These are phyloP conservation scores for Spizellomyces sp. DNA, from an alignment of 192 early-diverging fungal species.

Conservation along the genomic window DNA sequence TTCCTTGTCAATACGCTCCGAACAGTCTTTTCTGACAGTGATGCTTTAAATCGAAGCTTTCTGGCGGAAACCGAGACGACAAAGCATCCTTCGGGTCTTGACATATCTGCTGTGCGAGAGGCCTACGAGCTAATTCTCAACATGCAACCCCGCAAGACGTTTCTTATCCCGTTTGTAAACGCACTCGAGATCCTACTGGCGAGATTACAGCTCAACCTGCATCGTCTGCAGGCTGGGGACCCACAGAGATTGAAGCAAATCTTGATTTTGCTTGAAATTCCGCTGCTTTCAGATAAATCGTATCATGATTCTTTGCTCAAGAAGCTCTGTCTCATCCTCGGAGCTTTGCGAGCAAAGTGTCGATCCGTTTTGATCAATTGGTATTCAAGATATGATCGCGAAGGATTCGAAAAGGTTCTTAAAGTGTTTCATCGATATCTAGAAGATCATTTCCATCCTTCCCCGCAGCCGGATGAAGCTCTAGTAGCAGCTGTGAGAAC, in stretches of 20 bases:
- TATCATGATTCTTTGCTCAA: conserved; percentile 53
- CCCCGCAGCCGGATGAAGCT: conserved; percentile 44
- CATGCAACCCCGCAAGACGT: conserved; percentile 37
- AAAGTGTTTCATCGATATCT: conserved; percentile 54
- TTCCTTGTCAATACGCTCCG: conserved; percentile 41
- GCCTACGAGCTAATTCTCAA: conserved; percentile 39
- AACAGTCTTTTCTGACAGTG: conserved; percentile 43
- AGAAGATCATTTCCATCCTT: conserved; percentile 48
- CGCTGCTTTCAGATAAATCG: conserved; percentile 48
- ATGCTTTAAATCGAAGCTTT: conserved; percentile 47
- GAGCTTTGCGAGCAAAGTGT: conserved; percentile 37
- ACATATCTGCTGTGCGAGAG: conserved; percentile 33
- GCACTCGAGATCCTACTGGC: conserved; percentile 61
- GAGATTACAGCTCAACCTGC: conserved; percentile 46
- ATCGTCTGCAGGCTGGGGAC: conserved; percentile 33
- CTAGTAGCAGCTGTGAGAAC: conserved; percentile 55
- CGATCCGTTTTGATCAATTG: conserved; percentile 46
- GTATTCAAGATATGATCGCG: conserved; percentile 51
- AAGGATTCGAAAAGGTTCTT: conserved; percentile 45
- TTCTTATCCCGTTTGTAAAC: conserved; percentile 47
- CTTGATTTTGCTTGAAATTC: conserved; percentile 48
- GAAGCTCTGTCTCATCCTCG: conserved; percentile 48
- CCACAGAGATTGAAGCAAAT: conserved; percentile 18
- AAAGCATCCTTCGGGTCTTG: conserved; percentile 34
- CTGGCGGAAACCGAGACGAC: conserved; percentile 10